phyloP scores from a whole-genome alignment of 164 flowering plant species.

The Chimonanthus praecox region DNA sequence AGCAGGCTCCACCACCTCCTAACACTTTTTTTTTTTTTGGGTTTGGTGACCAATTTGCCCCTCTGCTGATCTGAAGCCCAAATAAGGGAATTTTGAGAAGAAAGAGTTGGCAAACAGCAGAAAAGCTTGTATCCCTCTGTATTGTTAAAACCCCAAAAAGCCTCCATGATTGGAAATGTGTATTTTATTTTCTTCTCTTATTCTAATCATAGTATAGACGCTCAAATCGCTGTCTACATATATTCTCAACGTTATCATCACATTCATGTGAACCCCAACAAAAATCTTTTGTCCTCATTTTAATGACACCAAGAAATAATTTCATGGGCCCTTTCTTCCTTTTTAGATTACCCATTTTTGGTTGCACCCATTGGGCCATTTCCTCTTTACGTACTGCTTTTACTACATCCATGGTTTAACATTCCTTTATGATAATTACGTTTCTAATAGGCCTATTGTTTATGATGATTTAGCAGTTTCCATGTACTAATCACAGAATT shows the following conservation, averaged over 20 bases:
- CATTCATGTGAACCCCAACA: background rate
- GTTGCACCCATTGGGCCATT: background rate
- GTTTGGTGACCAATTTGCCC: background rate
- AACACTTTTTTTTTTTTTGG: background rate
- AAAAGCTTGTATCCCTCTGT: background rate
- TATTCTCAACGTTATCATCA: background rate
- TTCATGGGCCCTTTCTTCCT: background rate
- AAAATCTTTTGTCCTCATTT: slow-evolving; percentile 8
- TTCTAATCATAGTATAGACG: background rate
- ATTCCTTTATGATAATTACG: background rate
- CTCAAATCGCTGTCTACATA: background rate
- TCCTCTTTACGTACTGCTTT: too few relatives aligned
- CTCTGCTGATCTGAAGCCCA: background rate
- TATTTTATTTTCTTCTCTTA: background rate
- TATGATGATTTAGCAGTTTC: background rate
- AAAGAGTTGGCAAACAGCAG: background rate
- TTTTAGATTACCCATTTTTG: background rate
- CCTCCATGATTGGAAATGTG: background rate
- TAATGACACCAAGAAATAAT: slow-evolving; percentile 17
- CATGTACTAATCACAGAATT: background rate
- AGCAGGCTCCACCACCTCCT: background rate
- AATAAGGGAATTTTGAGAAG: background rate
- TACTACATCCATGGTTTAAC: background rate
- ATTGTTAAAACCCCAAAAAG: background rate
- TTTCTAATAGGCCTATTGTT: background rate